Percentiles rank a stretch among this genome's conserved stretches.
Evolutionary conservation across 129 eudicot species (phyloP).

Genomic region (Centella asiatica): DNA sequence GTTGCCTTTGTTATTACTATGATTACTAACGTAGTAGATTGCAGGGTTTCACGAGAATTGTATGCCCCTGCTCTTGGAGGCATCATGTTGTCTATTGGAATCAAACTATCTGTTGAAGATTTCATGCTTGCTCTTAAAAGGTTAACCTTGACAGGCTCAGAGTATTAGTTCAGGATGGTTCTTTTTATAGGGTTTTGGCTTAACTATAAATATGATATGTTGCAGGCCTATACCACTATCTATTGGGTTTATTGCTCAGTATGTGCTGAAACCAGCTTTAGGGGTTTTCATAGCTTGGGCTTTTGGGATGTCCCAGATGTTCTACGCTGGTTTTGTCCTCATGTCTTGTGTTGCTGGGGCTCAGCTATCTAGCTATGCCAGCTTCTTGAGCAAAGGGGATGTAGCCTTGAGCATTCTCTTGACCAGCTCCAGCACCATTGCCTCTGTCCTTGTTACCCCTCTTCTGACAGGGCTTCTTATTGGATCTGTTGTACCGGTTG

Average conservation of each 20-base stretch:
- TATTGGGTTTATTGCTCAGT: conserved; percentile 72
- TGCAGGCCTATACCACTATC: conserved; percentile 87
- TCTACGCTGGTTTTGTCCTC: conserved; percentile 79
- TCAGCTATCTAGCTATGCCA: conserved; percentile 92
- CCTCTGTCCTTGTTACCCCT: conserved; percentile 87
- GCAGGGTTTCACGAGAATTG: conserved; percentile 93
- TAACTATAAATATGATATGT: no score
- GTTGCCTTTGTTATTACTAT: conserved; percentile 4
- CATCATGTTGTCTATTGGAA: conserved; percentile 92
- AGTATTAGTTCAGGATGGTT: no score
- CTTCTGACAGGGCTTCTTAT: conserved; percentile 88
- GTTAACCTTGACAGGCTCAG: conserved; percentile 30
- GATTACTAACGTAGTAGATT: conserved; percentile 19
- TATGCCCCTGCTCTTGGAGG: conserved; percentile 99
- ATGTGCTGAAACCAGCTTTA: conserved; percentile 59
- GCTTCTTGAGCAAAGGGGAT: conserved; percentile 86
- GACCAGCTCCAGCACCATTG: conserved; percentile 87
- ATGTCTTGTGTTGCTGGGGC: conserved; percentile 97
- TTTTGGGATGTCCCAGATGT: conserved; percentile 70
- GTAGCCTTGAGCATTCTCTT: conserved; percentile 90
- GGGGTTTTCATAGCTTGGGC: conserved; percentile 76
- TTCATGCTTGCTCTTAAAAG: conserved; percentile 76
- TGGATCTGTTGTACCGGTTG: conserved; percentile 95
- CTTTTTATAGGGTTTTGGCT: no score
- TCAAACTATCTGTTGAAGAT: conserved; percentile 76